These are phyloP conservation scores for Sisymbrium altissimum DNA, from an alignment of 345 rosid genomes.

Conservation along the genomic window DNA sequence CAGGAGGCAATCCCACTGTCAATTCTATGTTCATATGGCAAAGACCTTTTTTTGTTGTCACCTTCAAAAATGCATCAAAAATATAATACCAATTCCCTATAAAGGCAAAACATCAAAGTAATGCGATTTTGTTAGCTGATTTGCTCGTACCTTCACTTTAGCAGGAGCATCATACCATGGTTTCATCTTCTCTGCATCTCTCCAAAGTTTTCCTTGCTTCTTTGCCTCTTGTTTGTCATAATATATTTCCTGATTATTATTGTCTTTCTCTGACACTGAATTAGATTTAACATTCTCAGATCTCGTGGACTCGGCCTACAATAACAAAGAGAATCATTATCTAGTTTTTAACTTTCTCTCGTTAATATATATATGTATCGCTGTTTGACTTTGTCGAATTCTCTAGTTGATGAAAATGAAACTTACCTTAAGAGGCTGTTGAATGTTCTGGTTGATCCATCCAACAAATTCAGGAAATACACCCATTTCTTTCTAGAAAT, in stretches of 20 bases:
- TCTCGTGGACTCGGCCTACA: conserved; percentile 47
- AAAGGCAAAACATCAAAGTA: neutral
- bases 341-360: neutral
- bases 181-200: conserved; percentile 43
- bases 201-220: conserved; percentile 55
- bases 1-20: conserved; percentile 38
- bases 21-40: conserved; percentile 1
- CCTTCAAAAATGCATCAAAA: conserved; percentile 41
- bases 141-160: conserved; percentile 44
- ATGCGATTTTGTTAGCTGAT: neutral
- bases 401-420: neutral
- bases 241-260: neutral
- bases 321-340: neutral
- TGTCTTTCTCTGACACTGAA: neutral
- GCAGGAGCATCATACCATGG: conserved; percentile 56
- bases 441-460: neutral
- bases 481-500: neutral
- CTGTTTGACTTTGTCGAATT: neutral
- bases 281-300: conserved; percentile 31
- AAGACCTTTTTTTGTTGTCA: conserved; percentile 45
- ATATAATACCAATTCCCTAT: neutral
- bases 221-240: conserved; percentile 34
- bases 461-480: neutral
- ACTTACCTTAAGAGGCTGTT: neutral
- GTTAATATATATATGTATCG: neutral